phyloP scores from a whole-genome alignment of 768 basidiomycete genomes.

The Collybia mongolica region DNA sequence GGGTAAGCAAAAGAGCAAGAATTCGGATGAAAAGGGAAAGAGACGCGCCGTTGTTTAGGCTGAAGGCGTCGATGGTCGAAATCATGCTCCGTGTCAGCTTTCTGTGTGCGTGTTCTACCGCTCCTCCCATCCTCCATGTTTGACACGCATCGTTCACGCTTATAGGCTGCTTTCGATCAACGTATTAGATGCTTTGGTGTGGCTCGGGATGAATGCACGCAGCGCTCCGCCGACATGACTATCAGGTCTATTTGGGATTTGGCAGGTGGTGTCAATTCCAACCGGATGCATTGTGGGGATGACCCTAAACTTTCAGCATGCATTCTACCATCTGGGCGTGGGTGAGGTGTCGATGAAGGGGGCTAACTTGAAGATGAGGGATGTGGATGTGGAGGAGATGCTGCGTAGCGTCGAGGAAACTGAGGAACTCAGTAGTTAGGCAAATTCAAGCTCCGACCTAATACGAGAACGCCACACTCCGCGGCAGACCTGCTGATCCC shows the following conservation, averaged over 20 bases:
- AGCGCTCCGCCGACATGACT: neutral
- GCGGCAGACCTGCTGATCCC: too few relatives aligned
- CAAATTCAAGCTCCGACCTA: too few relatives aligned
- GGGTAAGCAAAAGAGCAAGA: too few relatives aligned
- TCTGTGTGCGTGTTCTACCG: neutral
- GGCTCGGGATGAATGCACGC: neutral
- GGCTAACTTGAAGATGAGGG: neutral
- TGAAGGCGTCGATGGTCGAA: neutral
- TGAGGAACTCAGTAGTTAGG: too few relatives aligned
- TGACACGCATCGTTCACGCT: neutral
- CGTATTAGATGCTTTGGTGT: neutral
- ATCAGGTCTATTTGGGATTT: neutral
- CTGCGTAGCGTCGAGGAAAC: neutral
- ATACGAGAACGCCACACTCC: too few relatives aligned
- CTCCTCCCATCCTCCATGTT: neutral
- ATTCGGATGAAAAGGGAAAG: too few relatives aligned
- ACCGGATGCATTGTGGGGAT: constrained; percentile 6
- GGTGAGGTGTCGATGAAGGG: neutral
- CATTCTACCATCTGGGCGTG: neutral
- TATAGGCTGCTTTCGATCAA: neutral
- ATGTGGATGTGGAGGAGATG: neutral
- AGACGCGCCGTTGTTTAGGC: too few relatives aligned
- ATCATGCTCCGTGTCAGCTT: constrained; percentile 3
- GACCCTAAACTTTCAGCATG: constrained; percentile 1
- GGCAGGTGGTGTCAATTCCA: constrained; percentile 3